Conservation (phyloP, 2,329 filamentous ascomycete genomes). For the Botrytis fragariae region DNA sequence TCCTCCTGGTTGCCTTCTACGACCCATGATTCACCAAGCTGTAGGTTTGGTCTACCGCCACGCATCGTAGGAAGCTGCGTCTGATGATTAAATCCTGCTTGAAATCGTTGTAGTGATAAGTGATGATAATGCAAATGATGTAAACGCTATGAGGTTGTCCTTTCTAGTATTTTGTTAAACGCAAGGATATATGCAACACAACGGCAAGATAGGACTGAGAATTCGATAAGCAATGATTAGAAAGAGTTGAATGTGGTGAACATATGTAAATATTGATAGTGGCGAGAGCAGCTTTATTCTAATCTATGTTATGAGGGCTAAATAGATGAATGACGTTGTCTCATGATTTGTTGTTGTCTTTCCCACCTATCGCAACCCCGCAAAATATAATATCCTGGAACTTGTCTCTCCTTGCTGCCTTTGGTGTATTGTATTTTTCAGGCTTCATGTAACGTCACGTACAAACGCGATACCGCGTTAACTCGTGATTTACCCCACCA, state of each 20-base stretch:
- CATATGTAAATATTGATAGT: neutral
- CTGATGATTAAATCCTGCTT: neutral
- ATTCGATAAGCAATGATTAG: neutral
- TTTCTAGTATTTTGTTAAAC: neutral
- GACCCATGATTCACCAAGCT: slow-evolving; percentile 38
- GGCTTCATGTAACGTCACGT: neutral
- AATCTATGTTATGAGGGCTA: neutral
- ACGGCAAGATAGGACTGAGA: neutral
- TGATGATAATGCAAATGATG: neutral
- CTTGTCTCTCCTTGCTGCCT: neutral
- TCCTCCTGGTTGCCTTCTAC: slow-evolving; percentile 34
- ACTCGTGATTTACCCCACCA: slow-evolving; percentile 8
- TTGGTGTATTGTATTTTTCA: neutral
- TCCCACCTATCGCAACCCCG: slow-evolving; percentile 17
- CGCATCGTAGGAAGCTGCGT: slow-evolving; percentile 23
- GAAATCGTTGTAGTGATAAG: neutral
- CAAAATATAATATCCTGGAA: slow-evolving; percentile 2
- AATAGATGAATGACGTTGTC: slow-evolving; percentile 30
- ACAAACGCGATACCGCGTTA: neutral
- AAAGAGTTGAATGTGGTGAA: neutral
- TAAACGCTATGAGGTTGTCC: neutral
- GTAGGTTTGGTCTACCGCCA: slow-evolving; percentile 26
- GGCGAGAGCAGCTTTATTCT: neutral
- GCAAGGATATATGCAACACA: neutral
- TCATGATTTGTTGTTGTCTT: slow-evolving; percentile 23